These are phyloP conservation scores for Friedmanniomyces simplex DNA, from an alignment of 495 filamentous ascomycete species.

Conservation along the genomic window DNA sequence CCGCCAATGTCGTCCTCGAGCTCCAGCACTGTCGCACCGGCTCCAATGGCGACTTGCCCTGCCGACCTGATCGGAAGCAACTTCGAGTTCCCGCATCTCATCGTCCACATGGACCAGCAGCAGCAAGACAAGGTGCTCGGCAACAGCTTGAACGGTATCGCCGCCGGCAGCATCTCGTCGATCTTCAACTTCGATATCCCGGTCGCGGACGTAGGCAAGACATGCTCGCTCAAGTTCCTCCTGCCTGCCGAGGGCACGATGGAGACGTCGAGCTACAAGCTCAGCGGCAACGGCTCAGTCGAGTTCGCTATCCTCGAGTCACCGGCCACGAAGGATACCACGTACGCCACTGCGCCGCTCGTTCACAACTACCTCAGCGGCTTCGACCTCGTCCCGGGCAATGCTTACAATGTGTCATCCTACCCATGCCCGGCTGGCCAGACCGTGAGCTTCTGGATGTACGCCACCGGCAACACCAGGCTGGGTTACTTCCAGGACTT, in stretches of 20 bases:
- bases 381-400: constrained; percentile 9
- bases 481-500: constrained; percentile 20
- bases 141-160: constrained; percentile 5
- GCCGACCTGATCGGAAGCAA: constrained; percentile 5
- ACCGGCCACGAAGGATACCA: constrained; percentile 5
- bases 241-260: constrained; percentile 5
- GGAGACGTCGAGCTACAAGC: constrained; percentile 12
- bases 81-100: constrained; percentile 24
- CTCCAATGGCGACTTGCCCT: constrained; percentile 12
- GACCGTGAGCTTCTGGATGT: background rate
- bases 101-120: constrained; percentile 24
- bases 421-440: constrained; percentile 5
- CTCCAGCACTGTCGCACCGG: too few species aligned
- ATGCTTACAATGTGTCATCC: constrained; percentile 2
- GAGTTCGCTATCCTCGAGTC: background rate
- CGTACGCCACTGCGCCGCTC: constrained; percentile 1
- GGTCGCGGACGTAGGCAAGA: constrained; percentile 11
- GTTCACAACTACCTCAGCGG: background rate
- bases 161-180: background rate
- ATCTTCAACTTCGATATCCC: constrained; percentile 18
- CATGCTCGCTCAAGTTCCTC: constrained; percentile 18
- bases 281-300: constrained; percentile 7
- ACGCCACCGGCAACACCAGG: background rate
- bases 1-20: background rate
- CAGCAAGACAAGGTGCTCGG: constrained; percentile 13